phyloP scores from a whole-genome alignment of 176 grass and related monocot species.

The Otatea glauca region DNA sequence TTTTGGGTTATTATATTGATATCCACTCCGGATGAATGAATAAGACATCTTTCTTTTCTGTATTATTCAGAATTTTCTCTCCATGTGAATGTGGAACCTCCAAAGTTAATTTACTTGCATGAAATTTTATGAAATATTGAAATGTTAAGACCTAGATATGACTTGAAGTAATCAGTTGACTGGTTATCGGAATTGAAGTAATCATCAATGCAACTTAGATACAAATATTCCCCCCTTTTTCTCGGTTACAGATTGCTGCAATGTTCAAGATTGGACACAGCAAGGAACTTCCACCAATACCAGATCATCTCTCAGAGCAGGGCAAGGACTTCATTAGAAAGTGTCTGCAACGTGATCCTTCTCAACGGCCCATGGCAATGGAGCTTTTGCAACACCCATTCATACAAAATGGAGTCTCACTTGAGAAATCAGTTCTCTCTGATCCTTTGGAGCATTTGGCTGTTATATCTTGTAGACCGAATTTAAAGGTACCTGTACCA shows the following conservation, averaged over 20 bases:
- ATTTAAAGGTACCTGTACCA: conserved; percentile 70
- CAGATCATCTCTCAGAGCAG: conserved; percentile 83
- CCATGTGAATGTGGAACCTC: conserved; percentile 17
- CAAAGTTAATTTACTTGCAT: conserved; percentile 26
- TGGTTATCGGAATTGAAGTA: conserved; percentile 38
- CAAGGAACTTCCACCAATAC: conserved; percentile 90
- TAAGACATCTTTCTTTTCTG: conserved; percentile 15
- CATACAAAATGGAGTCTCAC: conserved; percentile 64
- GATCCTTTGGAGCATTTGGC: conserved; percentile 64
- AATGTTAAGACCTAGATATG: conserved; percentile 4
- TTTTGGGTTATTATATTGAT: neutral
- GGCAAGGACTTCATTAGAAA: conserved; percentile 86
- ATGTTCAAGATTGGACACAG: conserved; percentile 99
- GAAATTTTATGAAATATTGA: conserved; percentile 23
- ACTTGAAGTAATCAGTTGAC: neutral
- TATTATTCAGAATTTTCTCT: neutral
- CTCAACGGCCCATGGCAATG: conserved; percentile 70
- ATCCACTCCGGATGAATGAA: neutral
- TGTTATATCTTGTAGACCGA: conserved; percentile 60
- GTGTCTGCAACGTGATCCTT: conserved; percentile 87
- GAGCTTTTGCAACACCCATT: conserved; percentile 93
- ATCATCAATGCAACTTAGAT: conserved; percentile 10
- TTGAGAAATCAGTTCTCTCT: conserved; percentile 65
- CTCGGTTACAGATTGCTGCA: conserved; percentile 79
- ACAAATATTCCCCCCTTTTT: conserved; percentile 30